Conservation (phyloP, 208 protist species). For the Trypanosoma mega region DNA sequence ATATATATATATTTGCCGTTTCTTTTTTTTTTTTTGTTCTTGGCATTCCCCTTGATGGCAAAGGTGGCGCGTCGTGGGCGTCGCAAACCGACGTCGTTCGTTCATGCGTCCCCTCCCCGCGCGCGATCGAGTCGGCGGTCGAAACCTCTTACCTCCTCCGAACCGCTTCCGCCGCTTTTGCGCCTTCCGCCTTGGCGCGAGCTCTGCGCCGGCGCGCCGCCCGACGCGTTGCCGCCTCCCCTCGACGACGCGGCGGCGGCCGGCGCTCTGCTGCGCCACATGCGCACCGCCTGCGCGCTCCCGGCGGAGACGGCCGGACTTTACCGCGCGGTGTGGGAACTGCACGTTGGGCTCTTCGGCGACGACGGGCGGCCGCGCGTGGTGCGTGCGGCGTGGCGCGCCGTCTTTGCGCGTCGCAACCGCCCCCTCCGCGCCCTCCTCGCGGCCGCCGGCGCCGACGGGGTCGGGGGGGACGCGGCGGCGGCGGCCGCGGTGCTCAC, state of each 20-base stretch:
- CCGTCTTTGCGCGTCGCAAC: constrained; percentile 56
- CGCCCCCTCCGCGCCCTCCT: constrained; percentile 51
- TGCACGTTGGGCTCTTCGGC: neutral
- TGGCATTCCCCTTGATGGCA: too few relatives aligned
- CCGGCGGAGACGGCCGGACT: neutral
- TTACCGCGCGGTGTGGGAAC: neutral
- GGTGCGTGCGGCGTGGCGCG: constrained; percentile 41
- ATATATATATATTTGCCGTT: too few relatives aligned
- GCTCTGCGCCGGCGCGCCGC: constrained; percentile 3
- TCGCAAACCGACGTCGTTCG: too few relatives aligned
- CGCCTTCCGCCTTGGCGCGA: constrained; percentile 5
- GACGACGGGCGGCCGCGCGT: neutral
- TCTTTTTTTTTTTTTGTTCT: too few relatives aligned
- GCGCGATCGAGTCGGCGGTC: too few relatives aligned
- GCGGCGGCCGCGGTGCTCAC: constrained; percentile 46
- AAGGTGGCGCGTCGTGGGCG: too few relatives aligned
- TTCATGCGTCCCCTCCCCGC: too few relatives aligned
- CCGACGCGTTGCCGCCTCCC: neutral
- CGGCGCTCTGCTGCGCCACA: constrained; percentile 16
- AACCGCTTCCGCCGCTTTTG: constrained; percentile 8
- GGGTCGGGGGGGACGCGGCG: constrained; percentile 32
- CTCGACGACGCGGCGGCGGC: neutral
- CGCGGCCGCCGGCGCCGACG: constrained; percentile 36
- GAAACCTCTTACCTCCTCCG: too few relatives aligned
- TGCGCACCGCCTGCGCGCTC: constrained; percentile 10